Base-by-base conservation (phyloP, 2,329 filamentous ascomycete genomes). In the Fusarium falciforme region DNA sequence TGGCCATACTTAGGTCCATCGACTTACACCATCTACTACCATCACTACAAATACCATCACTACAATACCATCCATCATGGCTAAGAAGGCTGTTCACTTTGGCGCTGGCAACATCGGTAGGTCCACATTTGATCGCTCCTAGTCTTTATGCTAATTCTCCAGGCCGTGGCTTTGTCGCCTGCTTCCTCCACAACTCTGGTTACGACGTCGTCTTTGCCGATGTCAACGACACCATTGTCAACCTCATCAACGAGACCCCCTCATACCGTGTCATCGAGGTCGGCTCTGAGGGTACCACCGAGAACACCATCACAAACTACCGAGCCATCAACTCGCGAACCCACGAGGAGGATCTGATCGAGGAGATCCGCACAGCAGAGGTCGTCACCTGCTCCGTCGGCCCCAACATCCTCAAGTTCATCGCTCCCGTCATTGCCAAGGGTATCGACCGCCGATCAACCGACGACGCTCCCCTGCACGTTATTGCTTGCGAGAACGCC, bases 401-500 rank as follows among this genome's bases (percentile, higher is more conserved):
- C 52, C 96, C 96, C 79, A 97, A 95, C 84, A 93, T 99, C 80
- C 93, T 99, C 81, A 95, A 94, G 86, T 98, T 98, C 85, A 96
- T 99, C 81, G 96, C 96, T 55, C 94, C 96, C 27, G 93, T 95
- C 78, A 98, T 99, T 78, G 96, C 96, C 81, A 96, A 97, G 88
- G 96, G 94, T 76, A 94, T 99, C 74, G 92, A 96, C 81, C 89
- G 89, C 75, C 93, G 96, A 74, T 88, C 91, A n/a, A 80, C 84
- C 16, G 85, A 88, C 49, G 81, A 83, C 64, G 89, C 89, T 72
- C 95, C 96, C 9, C 85, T 98, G 47, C 92, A 95, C 25, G 94
- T 99, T 81, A 98, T 99, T 85, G 96, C 96, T 67, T 99, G 96
- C 85, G 96, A 99, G 87, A 99, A 99, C 84, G 94, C 94, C 82